Evolutionary conservation across 176 grass and related monocot genomes (phyloP).

Genomic region (Melocanna baccifera): DNA sequence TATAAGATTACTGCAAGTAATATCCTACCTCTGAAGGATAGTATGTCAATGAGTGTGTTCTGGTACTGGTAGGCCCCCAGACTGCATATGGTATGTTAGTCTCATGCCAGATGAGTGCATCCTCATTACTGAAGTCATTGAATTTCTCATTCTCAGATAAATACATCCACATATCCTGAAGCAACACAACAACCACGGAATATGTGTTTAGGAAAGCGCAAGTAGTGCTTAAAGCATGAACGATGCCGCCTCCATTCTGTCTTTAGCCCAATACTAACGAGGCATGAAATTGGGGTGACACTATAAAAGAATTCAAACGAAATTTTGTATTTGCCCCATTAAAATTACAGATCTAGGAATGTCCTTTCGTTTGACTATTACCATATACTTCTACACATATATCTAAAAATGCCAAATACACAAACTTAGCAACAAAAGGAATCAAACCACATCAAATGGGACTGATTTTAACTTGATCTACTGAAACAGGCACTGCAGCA

Average conservation of each 20-base stretch:
- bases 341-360: background rate
- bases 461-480: background rate
- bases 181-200: conserved; percentile 25
- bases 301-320: background rate
- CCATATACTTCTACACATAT: background rate
- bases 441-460: background rate
- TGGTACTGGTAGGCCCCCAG: conserved; percentile 68
- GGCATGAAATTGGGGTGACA: background rate
- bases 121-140: conserved; percentile 79
- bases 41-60: conserved; percentile 67
- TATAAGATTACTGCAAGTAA: background rate
- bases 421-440: background rate
- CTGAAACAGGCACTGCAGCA: background rate
- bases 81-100: conserved; percentile 96
- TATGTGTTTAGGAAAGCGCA: conserved; percentile 9
- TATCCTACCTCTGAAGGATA: conserved; percentile 80
- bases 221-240: conserved; percentile 5
- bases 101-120: conserved; percentile 95
- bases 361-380: background rate
- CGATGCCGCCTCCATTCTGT: background rate
- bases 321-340: background rate
- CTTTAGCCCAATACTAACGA: background rate
- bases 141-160: conserved; percentile 86
- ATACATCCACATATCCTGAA: conserved; percentile 99
- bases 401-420: background rate